Conservation (phyloP, 768 basidiomycete genomes). For the Cystoderma amianthinum region DNA sequence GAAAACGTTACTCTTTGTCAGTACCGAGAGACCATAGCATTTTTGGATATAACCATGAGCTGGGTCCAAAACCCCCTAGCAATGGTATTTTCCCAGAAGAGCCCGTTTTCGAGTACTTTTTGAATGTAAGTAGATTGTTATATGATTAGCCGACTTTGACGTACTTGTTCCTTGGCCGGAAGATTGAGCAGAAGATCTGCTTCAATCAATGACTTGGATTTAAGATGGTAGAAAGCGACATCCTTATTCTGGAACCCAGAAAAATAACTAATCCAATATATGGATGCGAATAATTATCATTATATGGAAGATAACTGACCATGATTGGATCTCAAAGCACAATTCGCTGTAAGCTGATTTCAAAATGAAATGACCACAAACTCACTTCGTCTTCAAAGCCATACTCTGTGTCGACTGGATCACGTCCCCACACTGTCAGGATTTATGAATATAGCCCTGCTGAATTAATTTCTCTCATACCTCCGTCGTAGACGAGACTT, state of each 20-base stretch:
- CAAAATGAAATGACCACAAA: background rate
- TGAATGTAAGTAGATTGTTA: too few species aligned
- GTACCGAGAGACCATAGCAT: conserved; percentile 24
- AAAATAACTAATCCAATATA: conserved; percentile 46
- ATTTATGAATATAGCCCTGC: conserved; percentile 1
- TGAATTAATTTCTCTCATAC: conserved; percentile 24
- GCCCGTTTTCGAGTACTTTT: conserved; percentile 35
- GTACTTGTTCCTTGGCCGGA: conserved; percentile 68
- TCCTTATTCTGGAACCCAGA: conserved; percentile 71
- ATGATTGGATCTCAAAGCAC: conserved; percentile 35
- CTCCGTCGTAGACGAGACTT: conserved; percentile 54
- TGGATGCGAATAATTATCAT: background rate
- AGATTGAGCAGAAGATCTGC: conserved; percentile 85
- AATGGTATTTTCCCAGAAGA: conserved; percentile 13
- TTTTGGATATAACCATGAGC: conserved; percentile 24
- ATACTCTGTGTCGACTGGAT: conserved; percentile 56
- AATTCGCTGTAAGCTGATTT: background rate
- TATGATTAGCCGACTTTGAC: too few species aligned
- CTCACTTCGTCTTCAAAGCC: conserved; percentile 69
- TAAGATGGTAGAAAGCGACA: conserved; percentile 72
- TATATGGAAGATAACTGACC: conserved; percentile 21
- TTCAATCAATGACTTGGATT: conserved; percentile 66
- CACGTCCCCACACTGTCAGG: conserved; percentile 48
- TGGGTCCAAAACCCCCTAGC: conserved; percentile 25
- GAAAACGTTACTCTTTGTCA: conserved; percentile 30